These are phyloP conservation scores for Cordia subcordata DNA, from an alignment of 257 asterid genomes.

Conservation along the genomic window DNA sequence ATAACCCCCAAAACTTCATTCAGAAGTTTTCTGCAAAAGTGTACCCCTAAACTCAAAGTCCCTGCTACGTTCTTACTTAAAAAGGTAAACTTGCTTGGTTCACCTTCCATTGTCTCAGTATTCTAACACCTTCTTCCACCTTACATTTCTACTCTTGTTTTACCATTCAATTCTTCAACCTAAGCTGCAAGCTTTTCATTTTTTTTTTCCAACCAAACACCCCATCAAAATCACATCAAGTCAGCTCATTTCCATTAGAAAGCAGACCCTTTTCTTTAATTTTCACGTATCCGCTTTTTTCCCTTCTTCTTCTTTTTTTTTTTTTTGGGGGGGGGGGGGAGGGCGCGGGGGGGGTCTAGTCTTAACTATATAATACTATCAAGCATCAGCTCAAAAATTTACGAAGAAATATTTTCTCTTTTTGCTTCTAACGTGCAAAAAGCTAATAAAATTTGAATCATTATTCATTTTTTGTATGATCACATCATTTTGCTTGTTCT, in stretches of 20 bases:
- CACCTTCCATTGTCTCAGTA: background rate
- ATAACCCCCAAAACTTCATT: background rate
- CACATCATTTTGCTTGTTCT: background rate
- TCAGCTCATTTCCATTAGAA: background rate
- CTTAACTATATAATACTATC: too few species aligned
- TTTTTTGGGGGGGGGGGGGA: too few species aligned
- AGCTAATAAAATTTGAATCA: background rate
- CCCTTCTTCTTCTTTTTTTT: too few species aligned
- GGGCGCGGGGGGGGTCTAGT: too few species aligned
- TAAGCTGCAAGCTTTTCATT: background rate
- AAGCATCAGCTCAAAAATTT: too few species aligned
- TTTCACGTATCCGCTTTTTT: too few species aligned
- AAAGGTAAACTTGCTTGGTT: too few species aligned
- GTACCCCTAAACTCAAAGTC: background rate
- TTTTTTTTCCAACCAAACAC: background rate
- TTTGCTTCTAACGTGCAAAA: background rate
- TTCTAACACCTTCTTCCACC: background rate
- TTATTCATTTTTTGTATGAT: background rate
- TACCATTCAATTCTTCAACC: background rate
- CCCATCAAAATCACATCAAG: background rate
- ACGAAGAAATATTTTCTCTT: background rate
- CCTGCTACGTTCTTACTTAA: background rate
- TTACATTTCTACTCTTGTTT: background rate
- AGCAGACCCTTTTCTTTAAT: background rate
- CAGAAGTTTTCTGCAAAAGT: background rate